Evolutionary conservation across 352 stramenopile genomes (phyloP), one percentile per base, ranked within the genome.

Genomic region (Achlya hypogyna): DNA sequence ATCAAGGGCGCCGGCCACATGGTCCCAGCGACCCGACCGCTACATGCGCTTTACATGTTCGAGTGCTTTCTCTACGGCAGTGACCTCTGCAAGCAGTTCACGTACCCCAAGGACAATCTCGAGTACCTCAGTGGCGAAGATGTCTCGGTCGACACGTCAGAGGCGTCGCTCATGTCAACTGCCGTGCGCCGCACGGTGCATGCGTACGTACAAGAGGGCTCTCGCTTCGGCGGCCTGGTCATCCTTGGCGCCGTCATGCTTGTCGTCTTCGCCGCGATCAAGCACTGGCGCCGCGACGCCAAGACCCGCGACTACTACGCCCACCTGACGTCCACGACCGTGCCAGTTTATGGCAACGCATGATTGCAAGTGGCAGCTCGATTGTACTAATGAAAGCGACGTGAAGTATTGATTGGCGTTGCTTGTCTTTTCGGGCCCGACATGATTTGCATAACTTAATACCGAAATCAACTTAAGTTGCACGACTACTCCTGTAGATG

Each of bases 1-100:
- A 90, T 98, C 66, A 93, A 96, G 65, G 91, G 89, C 18, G 87
- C 88, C 18, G 93, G 93, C 3, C 90, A 97, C 74, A 93, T 97
- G 82, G 91, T 97, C 23, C 78, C 81, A 20, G 51, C 63, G 10
- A 53, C 34, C 32, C 63, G 52, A n/a, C 63, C 63, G 18, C 52
- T 70, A 5, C 63, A 70, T 65, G 63, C 27, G 5, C 35, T 70
- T 5, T 62, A 70, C 51, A 31, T 70, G 20, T 70, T 70, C 35
- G 63, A 70, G 42, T 70, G 63, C 47, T 70, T 65, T 27, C 4
- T 65, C 32, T 65, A 43, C 49, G 63, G 63, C 28, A 6, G 54
- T 14, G 47, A 87, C 18, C 68, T 72, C 23, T 89, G 78, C 62
- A 71, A 70, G 2, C 60, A 45, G 1, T 87, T 89, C 66, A 47